These are phyloP conservation scores for Aspergillus baeticus DNA, from an alignment of 495 filamentous ascomycete genomes.

Conservation along the genomic window DNA sequence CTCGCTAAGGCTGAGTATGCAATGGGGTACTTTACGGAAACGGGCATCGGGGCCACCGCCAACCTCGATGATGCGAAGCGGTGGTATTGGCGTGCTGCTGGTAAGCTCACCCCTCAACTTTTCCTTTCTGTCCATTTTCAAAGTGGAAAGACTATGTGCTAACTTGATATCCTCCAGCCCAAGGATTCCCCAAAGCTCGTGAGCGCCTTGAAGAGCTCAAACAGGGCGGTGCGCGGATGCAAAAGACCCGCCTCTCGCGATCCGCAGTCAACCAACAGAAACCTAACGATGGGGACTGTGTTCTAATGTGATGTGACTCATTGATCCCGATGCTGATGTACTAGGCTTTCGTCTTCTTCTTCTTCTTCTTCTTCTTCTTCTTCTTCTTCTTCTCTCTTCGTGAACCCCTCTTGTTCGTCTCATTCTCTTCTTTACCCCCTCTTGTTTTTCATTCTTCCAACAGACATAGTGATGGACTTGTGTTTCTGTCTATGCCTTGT, in stretches of 20 bases:
- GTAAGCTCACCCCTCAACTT: slow-evolving; percentile 56
- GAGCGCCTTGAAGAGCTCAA: slow-evolving; percentile 92
- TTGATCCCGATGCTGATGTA: slow-evolving; percentile 1
- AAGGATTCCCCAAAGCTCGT: slow-evolving; percentile 89
- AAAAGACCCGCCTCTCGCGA: slow-evolving; percentile 78
- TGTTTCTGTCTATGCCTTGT: background rate
- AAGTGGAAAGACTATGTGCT: background rate
- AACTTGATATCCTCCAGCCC: slow-evolving; percentile 52
- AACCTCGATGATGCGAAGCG: slow-evolving; percentile 93
- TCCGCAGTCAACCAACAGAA: slow-evolving; percentile 81
- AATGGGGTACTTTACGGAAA: slow-evolving; percentile 96
- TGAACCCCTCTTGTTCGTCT: background rate
- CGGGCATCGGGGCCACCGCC: slow-evolving; percentile 83
- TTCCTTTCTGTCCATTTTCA: slow-evolving; percentile 9
- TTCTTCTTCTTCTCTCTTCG: no score
- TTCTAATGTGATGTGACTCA: slow-evolving; percentile 27
- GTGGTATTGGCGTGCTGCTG: slow-evolving; percentile 97
- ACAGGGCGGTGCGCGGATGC: slow-evolving; percentile 65
- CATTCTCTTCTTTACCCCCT: background rate
- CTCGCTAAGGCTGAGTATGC: slow-evolving; percentile 93
- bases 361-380: slow-evolving; percentile 8
- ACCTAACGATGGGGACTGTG: slow-evolving; percentile 79
- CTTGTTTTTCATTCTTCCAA: slow-evolving; percentile 1
- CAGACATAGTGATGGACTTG: no score
- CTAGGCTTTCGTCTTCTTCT: background rate